Conservation (phyloP, 345 rosid genomes). For the Anastatica hierochuntica region DNA sequence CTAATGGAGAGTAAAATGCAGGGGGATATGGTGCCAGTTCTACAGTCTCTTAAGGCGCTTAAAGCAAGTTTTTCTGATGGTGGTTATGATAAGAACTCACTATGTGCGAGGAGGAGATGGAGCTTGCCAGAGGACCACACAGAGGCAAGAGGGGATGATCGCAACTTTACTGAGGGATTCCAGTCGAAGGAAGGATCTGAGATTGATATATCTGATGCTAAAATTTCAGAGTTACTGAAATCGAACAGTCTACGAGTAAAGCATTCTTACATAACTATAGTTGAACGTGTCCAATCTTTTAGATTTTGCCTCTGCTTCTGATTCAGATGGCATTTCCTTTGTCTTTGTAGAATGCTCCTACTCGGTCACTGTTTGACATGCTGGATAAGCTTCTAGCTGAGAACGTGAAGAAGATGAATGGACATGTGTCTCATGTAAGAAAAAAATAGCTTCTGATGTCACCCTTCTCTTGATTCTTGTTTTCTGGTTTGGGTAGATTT, state of each 20-base stretch:
- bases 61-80: constrained; percentile 36
- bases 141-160: constrained; percentile 21
- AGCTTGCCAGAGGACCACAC: constrained; percentile 28
- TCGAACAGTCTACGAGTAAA: constrained; percentile 63
- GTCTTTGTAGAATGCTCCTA: constrained; percentile 57
- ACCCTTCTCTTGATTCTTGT: constrained; percentile 4
- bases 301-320: constrained; percentile 10
- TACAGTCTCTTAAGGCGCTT: constrained; percentile 62
- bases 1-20: constrained; percentile 30
- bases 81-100: constrained; percentile 27
- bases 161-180: constrained; percentile 30
- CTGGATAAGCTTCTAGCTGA: constrained; percentile 63
- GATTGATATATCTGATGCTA: constrained; percentile 50
- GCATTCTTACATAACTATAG: constrained; percentile 8
- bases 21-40: constrained; percentile 66
- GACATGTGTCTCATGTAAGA: constrained; percentile 63
- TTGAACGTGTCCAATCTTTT: not conserved
- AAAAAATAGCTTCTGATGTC: constrained; percentile 11
- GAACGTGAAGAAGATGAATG: constrained; percentile 53
- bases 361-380: constrained; percentile 52
- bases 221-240: constrained; percentile 47
- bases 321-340: constrained; percentile 13
- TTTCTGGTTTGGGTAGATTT: not conserved
- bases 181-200: constrained; percentile 35
- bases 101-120: constrained; percentile 44